Evolutionary conservation across 2,329 filamentous ascomycete species (phyloP).

Genomic region (Phaeosphaeriaceae sp.): DNA sequence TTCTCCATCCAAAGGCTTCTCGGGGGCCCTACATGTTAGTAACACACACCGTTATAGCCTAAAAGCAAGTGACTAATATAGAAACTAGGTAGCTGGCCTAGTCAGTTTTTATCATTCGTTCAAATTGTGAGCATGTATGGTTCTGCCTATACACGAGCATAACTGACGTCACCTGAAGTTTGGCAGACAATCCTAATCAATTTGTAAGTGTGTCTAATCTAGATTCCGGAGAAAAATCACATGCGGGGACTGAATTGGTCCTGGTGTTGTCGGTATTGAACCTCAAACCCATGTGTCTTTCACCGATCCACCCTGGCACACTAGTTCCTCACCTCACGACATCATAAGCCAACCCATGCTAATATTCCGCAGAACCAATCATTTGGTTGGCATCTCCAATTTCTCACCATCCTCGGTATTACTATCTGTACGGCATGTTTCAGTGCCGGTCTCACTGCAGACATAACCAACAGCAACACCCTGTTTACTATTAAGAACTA

Average conservation of each 20-base stretch:
- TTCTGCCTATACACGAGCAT: not conserved
- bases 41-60: not conserved
- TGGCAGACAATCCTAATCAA: constrained; percentile 38
- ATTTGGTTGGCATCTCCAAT: constrained; percentile 74
- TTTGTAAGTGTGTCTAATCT: constrained; percentile 22
- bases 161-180: constrained; percentile 31
- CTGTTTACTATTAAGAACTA: constrained; percentile 72
- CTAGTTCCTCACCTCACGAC: not conserved
- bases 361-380: constrained; percentile 54
- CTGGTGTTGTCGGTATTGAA: not conserved
- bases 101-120: constrained; percentile 54
- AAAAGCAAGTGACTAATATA: not conserved
- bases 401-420: constrained; percentile 76
- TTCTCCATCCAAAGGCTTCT: constrained; percentile 69
- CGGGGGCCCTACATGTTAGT: constrained; percentile 65
- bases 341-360: not conserved
- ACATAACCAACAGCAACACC: constrained; percentile 60
- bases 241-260: not conserved
- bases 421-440: constrained; percentile 67
- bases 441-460: constrained; percentile 65
- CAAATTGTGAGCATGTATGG: constrained; percentile 39
- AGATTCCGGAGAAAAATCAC: not conserved
- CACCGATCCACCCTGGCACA: too few relatives aligned
- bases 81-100: constrained; percentile 46
- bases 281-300: not conserved